Base-by-base conservation (phyloP, 2,329 filamentous ascomycete genomes). In the Acrocalymma vagum region DNA sequence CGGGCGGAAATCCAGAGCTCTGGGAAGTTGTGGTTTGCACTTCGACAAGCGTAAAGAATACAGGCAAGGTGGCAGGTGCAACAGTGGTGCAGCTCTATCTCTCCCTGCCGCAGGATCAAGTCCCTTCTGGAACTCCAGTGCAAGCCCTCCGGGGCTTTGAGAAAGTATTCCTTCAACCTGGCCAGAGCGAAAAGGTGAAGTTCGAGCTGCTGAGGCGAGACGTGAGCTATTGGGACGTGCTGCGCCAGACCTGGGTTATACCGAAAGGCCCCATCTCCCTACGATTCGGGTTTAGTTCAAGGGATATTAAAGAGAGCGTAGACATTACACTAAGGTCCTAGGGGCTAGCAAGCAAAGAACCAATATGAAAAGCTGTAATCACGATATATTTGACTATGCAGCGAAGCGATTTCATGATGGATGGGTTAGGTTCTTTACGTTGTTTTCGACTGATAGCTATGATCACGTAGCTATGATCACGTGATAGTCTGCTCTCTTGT, bases 221-320 rank as follows among this genome's bases (percentile, higher is more conserved):
- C 38, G 14, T 59, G 5, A 56, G 53, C 15, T 52, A 51, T 32
- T 62, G 56, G 58, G 54, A 62, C 38, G 35, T 43, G 8, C 39
- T 33, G 9, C 29, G 25, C 10, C 45, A 56, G 41, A 22, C 51
- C 20, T 62, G 58, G 54, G 43, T 51, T 10, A 26, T 58, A 2
- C 68, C 1, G 71, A 73, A 3, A 60, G 76, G 62, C 69, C 58
- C 17, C 56, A 9, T 29, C 14, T 9, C 27, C 9, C 14, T 29
- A 9, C 15, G 8, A 9, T 9, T 14, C 8, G 27, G 27, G 8
- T 29, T 29, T 9, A 29, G 27, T 15, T 10, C 9, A 8, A 29
- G 27, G 27, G 27, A 29, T 29, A 8, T 29, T 8, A 29, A 29
- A 15, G 27, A 9, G 8, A n/a, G n/a, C n/a, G n/a, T n/a, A n/a